Evolutionary conservation across 2,329 filamentous ascomycete genomes (phyloP), one percentile per base, ranked within the genome.

Genomic region (Ophiosphaerella narmari): DNA sequence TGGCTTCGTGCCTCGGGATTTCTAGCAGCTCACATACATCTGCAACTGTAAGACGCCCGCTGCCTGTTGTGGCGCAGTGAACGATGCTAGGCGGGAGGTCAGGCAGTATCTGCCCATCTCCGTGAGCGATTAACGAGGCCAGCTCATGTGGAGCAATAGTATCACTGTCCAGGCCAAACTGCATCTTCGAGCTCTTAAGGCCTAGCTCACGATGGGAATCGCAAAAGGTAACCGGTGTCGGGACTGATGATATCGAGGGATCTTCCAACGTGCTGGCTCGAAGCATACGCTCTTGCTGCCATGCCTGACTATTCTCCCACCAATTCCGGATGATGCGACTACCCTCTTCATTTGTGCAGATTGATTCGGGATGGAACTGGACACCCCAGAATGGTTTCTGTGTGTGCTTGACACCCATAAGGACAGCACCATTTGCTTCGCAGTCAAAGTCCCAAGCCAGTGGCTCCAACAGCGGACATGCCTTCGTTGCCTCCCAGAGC

Each of bases 351-450:
- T 90, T 88, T 4, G 91, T 95, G 70, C 91, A 96, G 12, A 91
- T 83, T 0, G 90, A 96, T 71, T 97, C 91, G 0, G 91, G 91
- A 66, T 96, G 91, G 63, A 94, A 96, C 67, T 96, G 92, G 14
- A 96, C 80, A 0, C 89, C 92, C 86, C 89, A 95, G 56, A 93
- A 89, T 0, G 92, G 91, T 57, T 85, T 86, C 1, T 57, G 66
- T 14, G 69, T 74, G 69, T 96, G 91, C 55, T 80, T 83, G 13
- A 87, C 84, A 0, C 83, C 89, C 90, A 95, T 95, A n/a, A 94
- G 73, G 3, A 91, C 78, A n/a, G 74, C 70, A 1, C 77, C 80
- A 55, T 86, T 85, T 0, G 41, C 48, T 5, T 65, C 57, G 48
- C 75, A 74, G 48, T 75, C 73, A 14, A 77, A 67, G 45, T 78